A percentile compares a stretch with the other conserved stretches of the same genome.
Evolutionary conservation across 257 asterid genomes (phyloP).

Genomic region (Ilex asprella): DNA sequence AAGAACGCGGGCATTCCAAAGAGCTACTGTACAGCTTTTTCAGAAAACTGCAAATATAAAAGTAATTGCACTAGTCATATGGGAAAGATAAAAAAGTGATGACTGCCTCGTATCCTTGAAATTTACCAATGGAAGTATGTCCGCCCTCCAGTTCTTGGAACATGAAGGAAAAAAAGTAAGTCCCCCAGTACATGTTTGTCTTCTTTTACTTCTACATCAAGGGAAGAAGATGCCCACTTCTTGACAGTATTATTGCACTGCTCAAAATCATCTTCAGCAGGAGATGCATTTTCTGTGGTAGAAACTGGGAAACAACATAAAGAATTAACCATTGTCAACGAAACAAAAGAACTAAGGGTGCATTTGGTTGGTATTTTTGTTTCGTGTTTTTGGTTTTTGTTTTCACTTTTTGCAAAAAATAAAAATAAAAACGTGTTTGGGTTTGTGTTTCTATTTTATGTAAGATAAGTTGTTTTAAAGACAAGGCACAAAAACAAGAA

Average conservation of each 20-base stretch:
- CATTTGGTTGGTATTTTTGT: neutral
- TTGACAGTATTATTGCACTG: conserved; percentile 61
- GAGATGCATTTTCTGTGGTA: conserved; percentile 33
- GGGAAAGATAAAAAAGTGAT: neutral
- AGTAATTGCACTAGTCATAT: conserved; percentile 1
- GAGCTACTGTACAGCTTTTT: conserved; percentile 64
- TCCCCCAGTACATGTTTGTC: conserved; percentile 66
- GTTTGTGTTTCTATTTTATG: too few species aligned
- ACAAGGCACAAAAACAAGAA: too few species aligned
- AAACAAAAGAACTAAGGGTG: neutral
- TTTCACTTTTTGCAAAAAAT: too few species aligned
- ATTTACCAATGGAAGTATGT: conserved; percentile 85
- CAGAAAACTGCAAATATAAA: conserved; percentile 55
- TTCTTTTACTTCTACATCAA: conserved; percentile 43
- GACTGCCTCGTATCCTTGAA: neutral
- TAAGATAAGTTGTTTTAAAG: too few species aligned
- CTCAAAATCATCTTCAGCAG: conserved; percentile 33
- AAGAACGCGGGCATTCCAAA: conserved; percentile 89
- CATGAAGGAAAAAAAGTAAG: conserved; percentile 90
- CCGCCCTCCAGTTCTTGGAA: conserved; percentile 97
- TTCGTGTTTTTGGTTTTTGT: too few species aligned
- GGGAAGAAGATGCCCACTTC: conserved; percentile 80
- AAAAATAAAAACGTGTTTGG: too few species aligned
- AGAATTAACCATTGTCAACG: conserved; percentile 1
- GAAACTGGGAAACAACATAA: conserved; percentile 30